Percentiles rank a stretch among this genome's conserved stretches.
Evolutionary conservation across 2,329 filamentous ascomycete genomes (phyloP).

Genomic region (Aspergillus brunneoviolaceus): DNA sequence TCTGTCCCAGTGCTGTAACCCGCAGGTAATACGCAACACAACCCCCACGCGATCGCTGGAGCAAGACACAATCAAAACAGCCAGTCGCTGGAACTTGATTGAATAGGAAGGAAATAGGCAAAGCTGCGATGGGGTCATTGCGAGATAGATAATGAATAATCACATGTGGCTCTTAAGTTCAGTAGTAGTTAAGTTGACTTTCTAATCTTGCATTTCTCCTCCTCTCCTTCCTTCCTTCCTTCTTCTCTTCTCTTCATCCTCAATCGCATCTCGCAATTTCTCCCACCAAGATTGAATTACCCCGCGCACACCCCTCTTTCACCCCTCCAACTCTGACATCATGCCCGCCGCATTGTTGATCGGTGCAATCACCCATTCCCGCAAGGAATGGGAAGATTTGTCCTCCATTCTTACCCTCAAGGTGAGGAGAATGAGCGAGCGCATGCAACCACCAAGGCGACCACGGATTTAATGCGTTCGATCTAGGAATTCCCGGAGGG

Average conservation of each 20-base stretch:
- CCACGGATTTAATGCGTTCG: not conserved
- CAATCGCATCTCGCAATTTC: not conserved
- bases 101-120: not conserved
- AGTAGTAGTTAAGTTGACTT: not conserved
- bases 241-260: not conserved
- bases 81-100: not conserved
- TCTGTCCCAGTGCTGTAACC: too few species aligned
- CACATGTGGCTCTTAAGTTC: not conserved
- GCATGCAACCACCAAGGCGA: not conserved
- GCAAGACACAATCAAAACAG: too few species aligned
- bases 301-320: not conserved
- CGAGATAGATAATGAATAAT: not conserved
- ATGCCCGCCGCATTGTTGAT: slow-evolving; percentile 47
- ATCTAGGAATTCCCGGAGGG: slow-evolving; percentile 54
- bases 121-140: not conserved
- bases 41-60: not conserved
- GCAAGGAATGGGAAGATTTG: slow-evolving; percentile 45
- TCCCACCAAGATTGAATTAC: not conserved
- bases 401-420: slow-evolving; percentile 44
- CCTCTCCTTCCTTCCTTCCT: not conserved
- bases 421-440: slow-evolving; percentile 21
- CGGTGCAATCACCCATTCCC: slow-evolving; percentile 44
- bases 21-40: not conserved
- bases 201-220: not conserved
- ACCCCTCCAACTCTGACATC: slow-evolving; percentile 20